Base-by-base conservation (phyloP, 2,329 filamentous ascomycete species). In the Venturia pyrina region DNA sequence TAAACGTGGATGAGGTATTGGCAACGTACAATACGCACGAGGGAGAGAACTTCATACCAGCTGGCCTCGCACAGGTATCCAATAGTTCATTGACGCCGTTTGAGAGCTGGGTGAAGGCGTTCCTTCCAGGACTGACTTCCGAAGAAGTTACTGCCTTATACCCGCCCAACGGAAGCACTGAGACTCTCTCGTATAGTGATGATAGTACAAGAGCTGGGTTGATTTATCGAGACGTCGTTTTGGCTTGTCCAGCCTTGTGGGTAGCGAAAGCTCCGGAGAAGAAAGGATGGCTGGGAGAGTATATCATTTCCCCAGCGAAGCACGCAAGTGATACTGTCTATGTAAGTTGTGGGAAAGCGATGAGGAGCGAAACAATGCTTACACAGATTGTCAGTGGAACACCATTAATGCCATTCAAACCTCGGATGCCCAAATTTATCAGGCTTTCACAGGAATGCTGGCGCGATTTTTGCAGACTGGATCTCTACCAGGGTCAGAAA, bases 1-100 rank as follows among this genome's bases (percentile, higher is more conserved):
- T 85, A 10, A 80, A 83, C 64, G 78, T 78, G 2, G 77, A 82
- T 1, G 71, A 75, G 10, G 78, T 80, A 0, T 82, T 82, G 68
- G 78, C 79, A n/a, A 83, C 82, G 77, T 87, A 87, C 72, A 88
- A 88, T 71, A 79, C 81, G 0, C 82, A 86, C 70, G 85, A 88
- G 73, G 85, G 86, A 28, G 81, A 87, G 71, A 85, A 84, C 68
- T 88, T 88, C 69, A 76, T 86, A 28, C 83, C 84, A 0, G 71
- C 79, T 0, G 82, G 80, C 0, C 75, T 87, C 1, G 71, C 75
- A 21, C 75, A 73, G 61, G 67, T 68, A 0, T 68, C 70, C 3
- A 74, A 73, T 19, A 77, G 78, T 0, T 83, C 80, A 1, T 63
- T 65, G 1, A 75, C 78, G 0, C 81, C 79, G 3, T 86, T 87